A percentile compares a stretch with the other conserved stretches of the same genome.
phyloP scores from a whole-genome alignment of 768 basidiomycete species.

The Amanita rubescens region DNA sequence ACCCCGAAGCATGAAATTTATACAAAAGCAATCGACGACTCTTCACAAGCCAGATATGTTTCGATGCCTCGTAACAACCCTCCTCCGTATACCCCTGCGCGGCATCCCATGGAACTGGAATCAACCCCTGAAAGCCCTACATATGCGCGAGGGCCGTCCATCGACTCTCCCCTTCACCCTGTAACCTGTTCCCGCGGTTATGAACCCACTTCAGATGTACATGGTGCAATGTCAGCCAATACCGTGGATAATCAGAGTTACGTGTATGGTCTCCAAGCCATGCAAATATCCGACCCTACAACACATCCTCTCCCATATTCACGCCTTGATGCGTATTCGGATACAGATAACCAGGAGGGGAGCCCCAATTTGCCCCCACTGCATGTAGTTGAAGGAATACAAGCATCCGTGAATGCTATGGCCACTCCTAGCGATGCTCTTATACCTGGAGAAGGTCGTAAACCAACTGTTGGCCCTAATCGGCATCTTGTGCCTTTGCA shows the following conservation, averaged over 20 bases:
- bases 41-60: background rate
- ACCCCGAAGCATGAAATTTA: background rate
- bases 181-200: background rate
- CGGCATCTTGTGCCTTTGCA: conserved; percentile 6
- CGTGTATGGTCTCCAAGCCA: background rate
- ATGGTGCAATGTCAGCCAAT: background rate
- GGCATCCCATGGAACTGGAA: background rate
- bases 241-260: background rate
- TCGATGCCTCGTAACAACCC: background rate
- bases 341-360: background rate
- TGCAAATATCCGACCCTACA: background rate
- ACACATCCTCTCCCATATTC: background rate
- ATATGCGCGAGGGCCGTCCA: background rate
- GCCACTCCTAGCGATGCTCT: background rate
- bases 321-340: background rate
- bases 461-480: conserved; percentile 3
- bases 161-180: background rate
- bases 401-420: conserved; percentile 3
- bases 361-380: conserved; percentile 3
- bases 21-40: background rate
- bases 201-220: background rate
- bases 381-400: conserved; percentile 5
- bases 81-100: background rate
- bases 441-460: conserved; percentile 3
- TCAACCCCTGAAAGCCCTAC: background rate